phyloP scores from a whole-genome alignment of 1,284 basidiomycete species.

The Sutorius eximius region DNA sequence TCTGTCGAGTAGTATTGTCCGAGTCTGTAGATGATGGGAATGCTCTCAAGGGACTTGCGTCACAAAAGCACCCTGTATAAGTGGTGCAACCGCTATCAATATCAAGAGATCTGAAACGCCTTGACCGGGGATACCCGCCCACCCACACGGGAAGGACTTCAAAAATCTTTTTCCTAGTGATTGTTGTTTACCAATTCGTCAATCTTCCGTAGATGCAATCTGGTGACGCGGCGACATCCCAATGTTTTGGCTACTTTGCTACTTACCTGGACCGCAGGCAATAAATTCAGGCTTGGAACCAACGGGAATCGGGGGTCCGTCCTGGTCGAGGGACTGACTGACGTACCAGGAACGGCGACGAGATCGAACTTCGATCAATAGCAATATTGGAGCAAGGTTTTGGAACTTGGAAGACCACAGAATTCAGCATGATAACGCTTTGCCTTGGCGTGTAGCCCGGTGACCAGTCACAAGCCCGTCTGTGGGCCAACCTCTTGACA shows the following conservation, averaged over 20 bases:
- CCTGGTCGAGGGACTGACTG: not conserved
- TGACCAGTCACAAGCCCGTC: not conserved
- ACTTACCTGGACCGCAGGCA: not conserved
- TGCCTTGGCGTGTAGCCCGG: not conserved
- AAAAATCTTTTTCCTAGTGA: not conserved
- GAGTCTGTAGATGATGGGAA: not conserved
- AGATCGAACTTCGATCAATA: not conserved
- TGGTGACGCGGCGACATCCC: slow-evolving; percentile 6
- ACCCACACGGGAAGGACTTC: not conserved
- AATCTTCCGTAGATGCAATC: slow-evolving; percentile 1
- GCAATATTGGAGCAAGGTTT: not conserved
- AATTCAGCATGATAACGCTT: not conserved
- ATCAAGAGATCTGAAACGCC: slow-evolving; percentile 13
- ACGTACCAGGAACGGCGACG: slow-evolving; percentile 1
- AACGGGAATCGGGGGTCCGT: not conserved
- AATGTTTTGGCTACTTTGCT: not conserved
- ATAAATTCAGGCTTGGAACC: not conserved
- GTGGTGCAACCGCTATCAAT: not conserved
- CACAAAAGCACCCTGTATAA: not conserved
- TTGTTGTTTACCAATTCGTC: slow-evolving; percentile 4
- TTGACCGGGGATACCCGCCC: not conserved
- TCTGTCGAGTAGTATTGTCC: not conserved
- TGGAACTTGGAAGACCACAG: not conserved
- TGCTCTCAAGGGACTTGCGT: not conserved
- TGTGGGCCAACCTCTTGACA: not conserved